A percentile compares a stretch with the other conserved stretches of the same genome.
Evolutionary conservation across 805 yeast species (phyloP).

Genomic region (Starmerella sirachaensis): DNA sequence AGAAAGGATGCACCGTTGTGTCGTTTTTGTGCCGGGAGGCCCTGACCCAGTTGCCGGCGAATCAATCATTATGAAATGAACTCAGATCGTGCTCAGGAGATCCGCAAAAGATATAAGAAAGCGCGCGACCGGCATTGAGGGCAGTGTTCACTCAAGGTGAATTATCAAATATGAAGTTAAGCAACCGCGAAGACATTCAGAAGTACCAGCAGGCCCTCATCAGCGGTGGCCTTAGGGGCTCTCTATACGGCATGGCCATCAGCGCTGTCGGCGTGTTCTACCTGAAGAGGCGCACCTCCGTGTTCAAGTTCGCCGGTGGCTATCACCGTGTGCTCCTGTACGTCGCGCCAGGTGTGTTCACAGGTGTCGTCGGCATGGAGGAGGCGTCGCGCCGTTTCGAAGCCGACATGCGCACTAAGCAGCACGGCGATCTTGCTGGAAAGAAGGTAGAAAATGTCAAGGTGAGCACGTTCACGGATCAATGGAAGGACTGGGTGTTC

Average conservation of each 20-base stretch:
- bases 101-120: too few relatives aligned
- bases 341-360: slow-evolving; percentile 53
- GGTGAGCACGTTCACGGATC: background rate
- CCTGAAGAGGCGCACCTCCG: slow-evolving; percentile 33
- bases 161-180: slow-evolving; percentile 48
- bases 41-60: too few relatives aligned
- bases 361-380: slow-evolving; percentile 57
- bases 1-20: too few relatives aligned
- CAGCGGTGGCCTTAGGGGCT: slow-evolving; percentile 47
- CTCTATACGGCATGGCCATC: slow-evolving; percentile 44
- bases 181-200: slow-evolving; percentile 50
- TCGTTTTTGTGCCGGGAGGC: too few relatives aligned
- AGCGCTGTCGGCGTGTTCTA: slow-evolving; percentile 41
- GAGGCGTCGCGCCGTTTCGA: slow-evolving; percentile 58
- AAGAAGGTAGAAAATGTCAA: background rate
- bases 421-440: background rate
- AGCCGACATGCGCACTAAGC: slow-evolving; percentile 37
- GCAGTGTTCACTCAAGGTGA: background rate
- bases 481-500: slow-evolving; percentile 1
- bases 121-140: background rate
- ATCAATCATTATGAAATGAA: too few relatives aligned
- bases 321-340: slow-evolving; percentile 45
- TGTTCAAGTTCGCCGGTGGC: slow-evolving; percentile 20
- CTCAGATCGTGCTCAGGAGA: too few relatives aligned
- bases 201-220: slow-evolving; percentile 50